These are phyloP conservation scores for Fusarium sp. DNA, from an alignment of 2,329 filamentous ascomycete genomes.

Conservation along the genomic window DNA sequence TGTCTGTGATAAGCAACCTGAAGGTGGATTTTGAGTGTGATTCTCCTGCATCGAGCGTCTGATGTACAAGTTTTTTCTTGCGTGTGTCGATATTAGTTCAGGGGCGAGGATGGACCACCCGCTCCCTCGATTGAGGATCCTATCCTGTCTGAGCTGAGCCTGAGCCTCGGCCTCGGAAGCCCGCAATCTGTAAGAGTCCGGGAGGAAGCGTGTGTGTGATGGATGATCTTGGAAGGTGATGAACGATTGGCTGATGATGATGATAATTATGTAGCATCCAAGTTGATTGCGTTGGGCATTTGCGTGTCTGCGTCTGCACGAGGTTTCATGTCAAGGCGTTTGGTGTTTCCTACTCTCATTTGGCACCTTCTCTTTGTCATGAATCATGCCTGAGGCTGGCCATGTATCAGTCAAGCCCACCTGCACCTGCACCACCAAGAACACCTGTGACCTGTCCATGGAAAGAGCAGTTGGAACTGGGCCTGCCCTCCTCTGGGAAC, in stretches of 20 bases:
- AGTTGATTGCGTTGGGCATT: conserved; percentile 9
- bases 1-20: conserved; percentile 8
- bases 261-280: background rate
- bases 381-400: conserved; percentile 9
- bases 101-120: conserved; percentile 28
- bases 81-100: conserved; percentile 28
- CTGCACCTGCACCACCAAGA: background rate
- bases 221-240: background rate
- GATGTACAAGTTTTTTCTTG: background rate
- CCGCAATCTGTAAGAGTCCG: background rate
- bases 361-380: background rate
- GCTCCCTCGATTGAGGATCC: conserved; percentile 7
- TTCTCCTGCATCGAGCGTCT: conserved; percentile 26
- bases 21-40: background rate
- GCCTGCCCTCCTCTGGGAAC: background rate
- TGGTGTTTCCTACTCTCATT: background rate
- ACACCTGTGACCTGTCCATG: background rate
- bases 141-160: conserved; percentile 11
- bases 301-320: conserved; percentile 5
- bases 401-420: background rate
- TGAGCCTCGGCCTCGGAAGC: conserved; percentile 23
- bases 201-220: background rate
- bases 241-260: background rate
- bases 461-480: background rate
- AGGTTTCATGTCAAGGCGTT: conserved; percentile 23